phyloP scores from a whole-genome alignment of 2,329 filamentous ascomycete species.

The Coniochaeta sp. region DNA sequence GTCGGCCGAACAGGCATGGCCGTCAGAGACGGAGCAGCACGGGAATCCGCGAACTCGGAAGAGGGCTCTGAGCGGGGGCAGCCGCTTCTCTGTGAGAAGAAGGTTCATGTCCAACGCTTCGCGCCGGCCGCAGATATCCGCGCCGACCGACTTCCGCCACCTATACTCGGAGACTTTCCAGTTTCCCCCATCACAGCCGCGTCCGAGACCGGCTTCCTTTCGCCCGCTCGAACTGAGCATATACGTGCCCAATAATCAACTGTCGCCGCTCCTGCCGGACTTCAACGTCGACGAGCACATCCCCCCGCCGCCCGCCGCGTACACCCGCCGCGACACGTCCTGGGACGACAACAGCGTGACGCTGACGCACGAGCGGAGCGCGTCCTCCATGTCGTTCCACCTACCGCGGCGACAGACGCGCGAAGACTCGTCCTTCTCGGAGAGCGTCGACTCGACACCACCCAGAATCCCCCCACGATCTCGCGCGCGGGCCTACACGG shows the following conservation, averaged over 20 bases:
- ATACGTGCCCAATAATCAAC: constrained; percentile 33
- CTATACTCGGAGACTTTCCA: constrained; percentile 40
- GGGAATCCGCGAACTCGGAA: constrained; percentile 20
- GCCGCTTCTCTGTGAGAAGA: constrained; percentile 37
- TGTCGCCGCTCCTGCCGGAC: constrained; percentile 50
- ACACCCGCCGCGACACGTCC: constrained; percentile 19
- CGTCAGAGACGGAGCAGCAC: constrained; percentile 17
- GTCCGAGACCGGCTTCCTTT: constrained; percentile 31
- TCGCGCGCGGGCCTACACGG: constrained; percentile 34
- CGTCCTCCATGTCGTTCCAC: constrained; percentile 49
- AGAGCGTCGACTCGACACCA: constrained; percentile 21
- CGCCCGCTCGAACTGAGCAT: constrained; percentile 52
- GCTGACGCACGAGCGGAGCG: constrained; percentile 33
- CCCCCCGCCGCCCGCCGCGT: constrained; percentile 31
- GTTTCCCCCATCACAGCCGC: constrained; percentile 20
- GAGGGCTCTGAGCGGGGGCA: constrained; percentile 17
- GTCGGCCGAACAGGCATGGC: constrained; percentile 16
- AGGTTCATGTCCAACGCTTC: constrained; percentile 36
- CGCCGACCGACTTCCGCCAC: constrained; percentile 54
- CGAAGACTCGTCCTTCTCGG: constrained; percentile 23
- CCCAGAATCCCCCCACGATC: constrained; percentile 37
- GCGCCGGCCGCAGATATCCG: constrained; percentile 50
- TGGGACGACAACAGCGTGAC: constrained; percentile 25
- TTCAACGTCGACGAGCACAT: constrained; percentile 32
- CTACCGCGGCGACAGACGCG: constrained; percentile 39